A percentile compares a stretch with the other conserved stretches of the same genome.
These are phyloP conservation scores for Trifolium subterraneum DNA, from an alignment of 306 rosid species.

Conservation along the genomic window DNA sequence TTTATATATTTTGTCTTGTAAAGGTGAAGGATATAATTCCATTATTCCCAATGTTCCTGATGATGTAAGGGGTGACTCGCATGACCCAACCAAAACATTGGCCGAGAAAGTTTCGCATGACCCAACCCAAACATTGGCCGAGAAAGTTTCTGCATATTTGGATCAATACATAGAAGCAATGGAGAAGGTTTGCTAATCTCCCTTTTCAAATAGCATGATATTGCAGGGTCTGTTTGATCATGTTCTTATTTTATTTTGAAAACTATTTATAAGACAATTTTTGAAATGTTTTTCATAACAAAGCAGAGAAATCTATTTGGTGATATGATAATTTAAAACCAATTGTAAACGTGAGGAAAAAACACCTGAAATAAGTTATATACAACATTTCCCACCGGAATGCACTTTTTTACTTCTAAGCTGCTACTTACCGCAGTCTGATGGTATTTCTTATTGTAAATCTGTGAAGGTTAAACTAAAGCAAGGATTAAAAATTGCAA, in stretches of 20 bases:
- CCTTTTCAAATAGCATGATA: slow-evolving; percentile 27
- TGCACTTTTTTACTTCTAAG: slow-evolving; percentile 12
- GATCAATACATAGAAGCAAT: slow-evolving; percentile 84
- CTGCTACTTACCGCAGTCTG: slow-evolving; percentile 20
- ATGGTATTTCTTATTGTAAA: slow-evolving; percentile 30
- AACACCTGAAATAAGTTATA: neutral
- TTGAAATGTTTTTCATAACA: neutral
- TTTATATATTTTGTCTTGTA: slow-evolving; percentile 36
- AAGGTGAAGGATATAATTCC: slow-evolving; percentile 87
- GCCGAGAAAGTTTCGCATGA: slow-evolving; percentile 73
- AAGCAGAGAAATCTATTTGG: slow-evolving; percentile 3
- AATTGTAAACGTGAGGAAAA: neutral
- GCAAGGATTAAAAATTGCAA: slow-evolving; percentile 85
- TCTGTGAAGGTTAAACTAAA: slow-evolving; percentile 79
- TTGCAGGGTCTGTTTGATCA: neutral
- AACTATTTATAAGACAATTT: neutral
- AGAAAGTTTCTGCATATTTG: slow-evolving; percentile 63
- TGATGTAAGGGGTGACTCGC: slow-evolving; percentile 57
- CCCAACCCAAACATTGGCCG: no score
- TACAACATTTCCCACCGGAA: neutral
- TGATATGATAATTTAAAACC: neutral
- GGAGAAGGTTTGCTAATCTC: slow-evolving; percentile 78
- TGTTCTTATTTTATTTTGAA: slow-evolving; percentile 1
- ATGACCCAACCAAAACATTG: slow-evolving; percentile 60
- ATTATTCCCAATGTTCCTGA: slow-evolving; percentile 71